Percentiles rank a stretch among this genome's conserved stretches.
These are phyloP conservation scores for Epicoccum nigrum DNA, from an alignment of 2,329 filamentous ascomycete genomes.

Conservation along the genomic window DNA sequence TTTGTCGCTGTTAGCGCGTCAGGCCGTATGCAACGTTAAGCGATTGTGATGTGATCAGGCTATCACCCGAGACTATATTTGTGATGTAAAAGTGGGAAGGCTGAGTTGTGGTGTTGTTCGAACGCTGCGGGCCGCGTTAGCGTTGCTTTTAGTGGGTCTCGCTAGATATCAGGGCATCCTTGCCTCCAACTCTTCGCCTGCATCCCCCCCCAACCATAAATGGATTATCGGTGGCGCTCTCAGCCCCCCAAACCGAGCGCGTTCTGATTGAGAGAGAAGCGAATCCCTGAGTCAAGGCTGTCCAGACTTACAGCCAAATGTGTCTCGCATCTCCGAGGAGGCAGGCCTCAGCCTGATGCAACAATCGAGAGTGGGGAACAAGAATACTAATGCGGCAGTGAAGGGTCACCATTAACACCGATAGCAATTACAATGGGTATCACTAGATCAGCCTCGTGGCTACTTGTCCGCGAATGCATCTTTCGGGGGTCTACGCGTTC, in stretches of 20 bases:
- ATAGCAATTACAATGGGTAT: too few species aligned
- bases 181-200: not conserved
- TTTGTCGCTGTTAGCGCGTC: not conserved
- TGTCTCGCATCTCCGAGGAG: not conserved
- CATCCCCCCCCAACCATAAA: conserved; percentile 3
- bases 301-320: not conserved
- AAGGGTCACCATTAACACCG: too few species aligned
- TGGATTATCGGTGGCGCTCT: not conserved
- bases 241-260: not conserved
- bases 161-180: not conserved
- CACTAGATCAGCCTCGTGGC: too few species aligned
- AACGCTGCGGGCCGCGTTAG: conserved; percentile 2
- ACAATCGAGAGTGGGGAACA: too few species aligned
- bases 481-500: conserved; percentile 2
- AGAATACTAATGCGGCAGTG: too few species aligned
- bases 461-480: too few species aligned
- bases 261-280: not conserved
- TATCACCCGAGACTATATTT: too few species aligned
- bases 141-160: not conserved
- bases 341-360: not conserved
- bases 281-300: not conserved
- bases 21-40: not conserved
- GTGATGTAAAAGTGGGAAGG: not conserved
- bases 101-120: not conserved
- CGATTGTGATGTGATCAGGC: too few species aligned